A percentile compares a stretch with the other conserved stretches of the same genome.
phyloP scores from a whole-genome alignment of 1,284 basidiomycete species.

The Boletellus deceptivus region DNA sequence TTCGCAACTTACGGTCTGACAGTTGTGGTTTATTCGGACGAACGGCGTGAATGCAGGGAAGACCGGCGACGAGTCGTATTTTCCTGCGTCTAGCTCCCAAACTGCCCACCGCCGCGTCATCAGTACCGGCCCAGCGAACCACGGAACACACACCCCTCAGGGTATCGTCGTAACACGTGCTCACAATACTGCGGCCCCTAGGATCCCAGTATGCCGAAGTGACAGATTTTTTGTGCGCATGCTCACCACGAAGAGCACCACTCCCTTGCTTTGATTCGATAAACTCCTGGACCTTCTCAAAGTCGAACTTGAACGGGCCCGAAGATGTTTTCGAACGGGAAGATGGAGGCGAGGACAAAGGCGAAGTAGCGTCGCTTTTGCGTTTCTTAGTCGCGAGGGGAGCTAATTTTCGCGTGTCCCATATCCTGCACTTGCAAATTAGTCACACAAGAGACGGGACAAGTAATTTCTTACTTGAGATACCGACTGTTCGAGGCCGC shows the following conservation, averaged over 20 bases:
- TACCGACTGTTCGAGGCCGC: slow-evolving; percentile 71
- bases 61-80: slow-evolving; percentile 41
- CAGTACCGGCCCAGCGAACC: slow-evolving; percentile 3
- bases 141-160: slow-evolving; percentile 53
- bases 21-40: slow-evolving; percentile 61
- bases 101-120: slow-evolving; percentile 44
- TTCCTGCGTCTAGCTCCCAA: slow-evolving; percentile 61
- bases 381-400: slow-evolving; percentile 37
- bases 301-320: slow-evolving; percentile 46
- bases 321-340: slow-evolving; percentile 10
- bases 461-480: slow-evolving; percentile 50
- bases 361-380: slow-evolving; percentile 13
- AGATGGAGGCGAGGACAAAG: slow-evolving; percentile 20
- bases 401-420: slow-evolving; percentile 69
- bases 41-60: slow-evolving; percentile 66
- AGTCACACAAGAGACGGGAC: not conserved
- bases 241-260: slow-evolving; percentile 57
- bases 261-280: slow-evolving; percentile 50
- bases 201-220: slow-evolving; percentile 83
- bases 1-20: slow-evolving; percentile 60
- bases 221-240: slow-evolving; percentile 68
- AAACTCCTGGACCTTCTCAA: slow-evolving; percentile 48
- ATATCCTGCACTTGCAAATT: slow-evolving; percentile 48
- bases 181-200: slow-evolving; percentile 69
- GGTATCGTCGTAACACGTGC: slow-evolving; percentile 77